Evolutionary conservation across 768 basidiomycete genomes (phyloP), one percentile per base, ranked within the genome.

Genomic region (Brasilioporus rufonigricans): DNA sequence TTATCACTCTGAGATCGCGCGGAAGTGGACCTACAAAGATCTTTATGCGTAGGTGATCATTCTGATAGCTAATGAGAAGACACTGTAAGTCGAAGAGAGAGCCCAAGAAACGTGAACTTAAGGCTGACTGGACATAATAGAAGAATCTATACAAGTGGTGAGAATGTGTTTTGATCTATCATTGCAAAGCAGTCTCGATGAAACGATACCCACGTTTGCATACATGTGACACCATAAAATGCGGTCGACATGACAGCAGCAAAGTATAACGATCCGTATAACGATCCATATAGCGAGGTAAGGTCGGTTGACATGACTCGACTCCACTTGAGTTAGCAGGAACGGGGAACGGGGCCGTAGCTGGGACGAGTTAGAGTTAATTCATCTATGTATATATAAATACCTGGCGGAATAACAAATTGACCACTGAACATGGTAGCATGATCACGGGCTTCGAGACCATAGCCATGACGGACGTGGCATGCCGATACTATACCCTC

Each of bases 151-250:
- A 12, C 24, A 18, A 18, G 23, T 26, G 8, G 16, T 27, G 24
- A 50, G n/a, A 36, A 23, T 4, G 9, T 13, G 24, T 14, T 29
- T 12, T n/a, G 2, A 3, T 23, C 16, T 4, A 35, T 14, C 21
- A 11, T 14, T 19, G n/a, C 13, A 19, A 29, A 14, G 8, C 36
- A 18, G 2, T 45, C 19, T 3, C 23, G 46, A 35, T 18, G 32
- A n/a, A n/a, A 21, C n/a, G 5, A 12, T 7, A 31, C 57, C 33
- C 31, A 58, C 57, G 35, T 48, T 58, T 58, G 57, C 56, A 51
- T 52, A n/a, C 57, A 58, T 9, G 40, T 19, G 4, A 44, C 3
- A 4, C 56, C 50, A 1, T 58, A 58, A 44, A 58, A 21, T 8
- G 35, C 24, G 5, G 56, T 44, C 6, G 48, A 23, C 18, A 44